These are phyloP conservation scores for Ulmus americana DNA, from an alignment of 331 rosid species.

Conservation along the genomic window DNA sequence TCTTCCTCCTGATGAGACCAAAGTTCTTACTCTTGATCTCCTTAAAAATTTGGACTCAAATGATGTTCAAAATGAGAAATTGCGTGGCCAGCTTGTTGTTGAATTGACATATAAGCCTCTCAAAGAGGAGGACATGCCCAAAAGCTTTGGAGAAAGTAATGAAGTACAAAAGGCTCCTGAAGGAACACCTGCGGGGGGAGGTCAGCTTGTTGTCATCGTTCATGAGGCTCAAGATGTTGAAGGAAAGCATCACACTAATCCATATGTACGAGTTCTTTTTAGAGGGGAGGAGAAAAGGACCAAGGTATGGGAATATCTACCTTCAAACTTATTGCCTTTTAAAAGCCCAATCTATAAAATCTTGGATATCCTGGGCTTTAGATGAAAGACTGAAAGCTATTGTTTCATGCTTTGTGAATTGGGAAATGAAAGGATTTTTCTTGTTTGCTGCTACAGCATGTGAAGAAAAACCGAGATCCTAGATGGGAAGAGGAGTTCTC, in stretches of 20 bases:
- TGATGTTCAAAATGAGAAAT: conserved; percentile 64
- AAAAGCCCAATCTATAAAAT: background rate
- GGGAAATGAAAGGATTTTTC: background rate
- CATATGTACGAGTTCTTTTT: conserved; percentile 55
- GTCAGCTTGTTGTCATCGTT: conserved; percentile 58
- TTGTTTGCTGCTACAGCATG: conserved; percentile 30
- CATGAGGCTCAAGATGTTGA: conserved; percentile 84
- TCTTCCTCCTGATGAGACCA: conserved; percentile 46
- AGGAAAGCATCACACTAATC: conserved; percentile 85
- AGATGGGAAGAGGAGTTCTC: conserved; percentile 86
- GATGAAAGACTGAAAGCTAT: background rate
- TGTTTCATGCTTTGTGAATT: background rate
- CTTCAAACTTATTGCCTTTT: background rate
- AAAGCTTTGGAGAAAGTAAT: conserved; percentile 36
- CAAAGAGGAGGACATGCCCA: conserved; percentile 52
- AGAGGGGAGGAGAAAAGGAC: conserved; percentile 77
- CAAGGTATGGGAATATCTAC: conserved; percentile 43
- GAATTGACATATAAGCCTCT: conserved; percentile 75
- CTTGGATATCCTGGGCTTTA: background rate
- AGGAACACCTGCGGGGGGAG: conserved; percentile 77
- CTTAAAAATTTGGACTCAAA: conserved; percentile 62
- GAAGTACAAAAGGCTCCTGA: conserved; percentile 44
- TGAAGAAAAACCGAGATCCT: conserved; percentile 83
- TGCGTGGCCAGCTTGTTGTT: conserved; percentile 66
- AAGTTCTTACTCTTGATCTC: conserved; percentile 54